phyloP scores from a whole-genome alignment of 1,284 basidiomycete genomes.

The Ceratobasidium sp. region DNA sequence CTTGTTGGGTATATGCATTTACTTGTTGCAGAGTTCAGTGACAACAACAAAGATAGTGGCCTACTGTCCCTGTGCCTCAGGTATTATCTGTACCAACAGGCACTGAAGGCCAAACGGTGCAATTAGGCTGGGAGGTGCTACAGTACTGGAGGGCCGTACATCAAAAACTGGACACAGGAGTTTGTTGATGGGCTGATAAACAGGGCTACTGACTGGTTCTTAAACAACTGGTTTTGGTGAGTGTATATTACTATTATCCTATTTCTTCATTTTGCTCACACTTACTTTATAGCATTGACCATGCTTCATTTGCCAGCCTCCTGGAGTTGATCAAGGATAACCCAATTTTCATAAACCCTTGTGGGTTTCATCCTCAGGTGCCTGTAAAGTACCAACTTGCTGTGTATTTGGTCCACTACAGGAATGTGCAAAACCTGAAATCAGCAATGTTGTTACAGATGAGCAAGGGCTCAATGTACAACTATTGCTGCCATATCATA shows the following conservation, averaged over 20 bases:
- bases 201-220: background rate
- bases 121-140: background rate
- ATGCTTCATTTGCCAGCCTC: background rate
- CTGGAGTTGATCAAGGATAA: background rate
- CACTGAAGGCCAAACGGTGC: too few species aligned
- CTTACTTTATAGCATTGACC: background rate
- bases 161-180: background rate
- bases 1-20: too few species aligned
- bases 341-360: background rate
- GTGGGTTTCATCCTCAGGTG: background rate
- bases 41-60: too few species aligned
- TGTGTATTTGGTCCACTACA: background rate
- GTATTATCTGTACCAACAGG: too few species aligned
- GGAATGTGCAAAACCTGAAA: background rate
- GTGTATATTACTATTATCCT: background rate
- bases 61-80: too few species aligned
- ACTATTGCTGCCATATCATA: background rate
- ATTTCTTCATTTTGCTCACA: too few species aligned
- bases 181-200: background rate
- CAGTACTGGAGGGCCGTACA: background rate
- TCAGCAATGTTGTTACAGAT: background rate
- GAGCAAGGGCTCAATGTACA: background rate
- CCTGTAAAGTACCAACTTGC: background rate
- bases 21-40: too few species aligned
- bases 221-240: constrained; percentile 6